Conservation (phyloP, 2,329 filamentous ascomycete genomes). For the Davidsoniella eucalypti region DNA sequence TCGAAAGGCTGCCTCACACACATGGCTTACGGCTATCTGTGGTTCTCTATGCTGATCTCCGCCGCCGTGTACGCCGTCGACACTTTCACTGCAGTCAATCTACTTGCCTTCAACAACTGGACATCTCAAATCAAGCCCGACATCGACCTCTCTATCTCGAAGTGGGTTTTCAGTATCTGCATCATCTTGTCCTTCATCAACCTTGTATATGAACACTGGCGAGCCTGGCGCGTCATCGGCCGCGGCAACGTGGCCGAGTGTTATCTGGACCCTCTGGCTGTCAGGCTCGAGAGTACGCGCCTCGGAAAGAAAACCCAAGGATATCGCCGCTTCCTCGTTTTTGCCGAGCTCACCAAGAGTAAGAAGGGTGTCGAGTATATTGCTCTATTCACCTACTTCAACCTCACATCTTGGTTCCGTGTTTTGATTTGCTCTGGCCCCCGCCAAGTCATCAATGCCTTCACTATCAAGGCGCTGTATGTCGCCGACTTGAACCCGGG, state of each 20-base stretch:
- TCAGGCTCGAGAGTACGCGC: constrained; percentile 69
- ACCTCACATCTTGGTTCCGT: constrained; percentile 65
- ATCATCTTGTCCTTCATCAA: constrained; percentile 85
- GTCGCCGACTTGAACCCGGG: constrained; percentile 42
- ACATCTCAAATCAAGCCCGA: constrained; percentile 65
- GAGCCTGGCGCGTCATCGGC: constrained; percentile 64
- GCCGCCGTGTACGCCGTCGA: constrained; percentile 78
- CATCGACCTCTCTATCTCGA: constrained; percentile 61
- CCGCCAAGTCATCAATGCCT: constrained; percentile 74
- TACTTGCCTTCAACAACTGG: constrained; percentile 81
- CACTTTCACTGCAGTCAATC: constrained; percentile 81
- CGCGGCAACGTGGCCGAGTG: constrained; percentile 78
- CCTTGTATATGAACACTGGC: constrained; percentile 61
- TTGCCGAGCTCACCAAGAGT: constrained; percentile 77
- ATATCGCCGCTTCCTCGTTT: constrained; percentile 83
- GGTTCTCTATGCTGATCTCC: constrained; percentile 62
- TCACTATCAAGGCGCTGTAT: constrained; percentile 78
- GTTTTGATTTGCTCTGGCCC: constrained; percentile 83
- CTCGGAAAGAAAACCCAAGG: constrained; percentile 51
- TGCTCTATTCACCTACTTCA: constrained; percentile 82
- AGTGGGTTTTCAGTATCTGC: constrained; percentile 89
- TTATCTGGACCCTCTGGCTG: constrained; percentile 78
- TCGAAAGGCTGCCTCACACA: constrained; percentile 59
- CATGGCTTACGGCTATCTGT: constrained; percentile 74
- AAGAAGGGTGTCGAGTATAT: constrained; percentile 83